A percentile compares a stretch with the other conserved stretches of the same genome.
Conservation (phyloP, 179 eudicot genomes). For the Corrigiola litoralis region DNA sequence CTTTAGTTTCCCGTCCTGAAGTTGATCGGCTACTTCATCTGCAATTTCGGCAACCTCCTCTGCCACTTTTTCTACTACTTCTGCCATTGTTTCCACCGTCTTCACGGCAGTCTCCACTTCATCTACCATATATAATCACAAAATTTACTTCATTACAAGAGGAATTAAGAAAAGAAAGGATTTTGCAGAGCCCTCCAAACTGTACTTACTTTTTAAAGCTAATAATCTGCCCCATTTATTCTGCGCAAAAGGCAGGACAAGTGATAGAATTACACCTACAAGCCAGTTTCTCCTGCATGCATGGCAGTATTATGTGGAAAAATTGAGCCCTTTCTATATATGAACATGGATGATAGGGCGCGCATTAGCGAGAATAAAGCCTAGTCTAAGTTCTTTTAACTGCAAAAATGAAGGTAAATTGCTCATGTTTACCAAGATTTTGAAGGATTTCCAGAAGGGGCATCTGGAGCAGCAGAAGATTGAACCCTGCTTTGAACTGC, state of each 20-base stretch:
- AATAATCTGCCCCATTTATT: slow-evolving; percentile 10
- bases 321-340: too few relatives aligned
- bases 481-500: slow-evolving; percentile 4
- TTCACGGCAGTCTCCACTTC: slow-evolving; percentile 18
- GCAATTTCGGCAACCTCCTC: slow-evolving; percentile 24
- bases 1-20: slow-evolving; percentile 15
- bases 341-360: too few relatives aligned
- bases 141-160: background rate
- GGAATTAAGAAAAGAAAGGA: background rate
- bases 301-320: too few relatives aligned
- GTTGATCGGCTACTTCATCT: slow-evolving; percentile 25
- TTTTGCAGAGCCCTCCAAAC: too few relatives aligned
- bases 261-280: background rate
- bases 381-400: too few relatives aligned
- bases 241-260: slow-evolving; percentile 4
- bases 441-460: background rate
- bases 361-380: too few relatives aligned
- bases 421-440: too few relatives aligned
- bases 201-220: slow-evolving; percentile 6
- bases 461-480: background rate
- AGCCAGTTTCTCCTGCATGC: slow-evolving; percentile 15
- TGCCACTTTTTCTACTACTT: slow-evolving; percentile 23
- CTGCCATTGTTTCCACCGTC: slow-evolving; percentile 26
- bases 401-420: too few relatives aligned
- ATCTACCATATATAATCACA: background rate